A percentile compares a stretch with the other conserved stretches of the same genome.
Evolutionary conservation across 2,329 filamentous ascomycete genomes (phyloP).

Genomic region (Fusarium virguliforme): DNA sequence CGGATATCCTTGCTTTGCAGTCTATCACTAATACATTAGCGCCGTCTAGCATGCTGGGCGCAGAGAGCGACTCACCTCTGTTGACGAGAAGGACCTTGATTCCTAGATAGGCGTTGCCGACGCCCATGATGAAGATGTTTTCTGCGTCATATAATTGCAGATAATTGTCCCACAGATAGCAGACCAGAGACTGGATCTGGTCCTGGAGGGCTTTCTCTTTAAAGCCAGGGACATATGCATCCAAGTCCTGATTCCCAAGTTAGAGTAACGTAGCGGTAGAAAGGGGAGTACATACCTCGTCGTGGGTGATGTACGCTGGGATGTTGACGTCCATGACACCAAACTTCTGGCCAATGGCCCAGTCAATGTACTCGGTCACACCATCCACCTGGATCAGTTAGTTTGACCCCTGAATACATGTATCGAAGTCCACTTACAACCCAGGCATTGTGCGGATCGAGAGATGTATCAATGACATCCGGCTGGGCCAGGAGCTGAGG

Average conservation of each 20-base stretch:
- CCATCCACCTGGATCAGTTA: slow-evolving; percentile 78
- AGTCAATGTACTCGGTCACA: slow-evolving; percentile 85
- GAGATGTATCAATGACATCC: slow-evolving; percentile 77
- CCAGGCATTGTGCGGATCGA: slow-evolving; percentile 90
- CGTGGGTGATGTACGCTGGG: slow-evolving; percentile 80
- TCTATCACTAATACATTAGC: slow-evolving; percentile 58
- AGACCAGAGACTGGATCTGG: slow-evolving; percentile 80
- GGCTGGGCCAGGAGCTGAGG: slow-evolving; percentile 79
- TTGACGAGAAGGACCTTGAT: slow-evolving; percentile 86
- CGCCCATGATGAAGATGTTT: slow-evolving; percentile 87
- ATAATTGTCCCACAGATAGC: slow-evolving; percentile 97
- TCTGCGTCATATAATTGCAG: slow-evolving; percentile 82
- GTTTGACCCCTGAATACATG: neutral
- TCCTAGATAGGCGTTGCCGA: slow-evolving; percentile 90
- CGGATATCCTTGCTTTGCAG: slow-evolving; percentile 78
- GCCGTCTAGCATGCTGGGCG: slow-evolving; percentile 6
- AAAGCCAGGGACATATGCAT: slow-evolving; percentile 63
- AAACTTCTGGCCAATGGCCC: slow-evolving; percentile 83
- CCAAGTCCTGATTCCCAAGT: slow-evolving; percentile 60
- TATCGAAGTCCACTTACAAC: slow-evolving; percentile 72
- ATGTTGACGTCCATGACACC: slow-evolving; percentile 94
- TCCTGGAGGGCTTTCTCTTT: slow-evolving; percentile 68
- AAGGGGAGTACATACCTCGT: slow-evolving; percentile 65
- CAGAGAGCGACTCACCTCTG: slow-evolving; percentile 69
- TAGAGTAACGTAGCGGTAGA: slow-evolving; percentile 19